Percentiles rank a stretch among this genome's conserved stretches.
Evolutionary conservation across 2,329 filamentous ascomycete genomes (phyloP).

Genomic region (Pseudodiploospora longispora): DNA sequence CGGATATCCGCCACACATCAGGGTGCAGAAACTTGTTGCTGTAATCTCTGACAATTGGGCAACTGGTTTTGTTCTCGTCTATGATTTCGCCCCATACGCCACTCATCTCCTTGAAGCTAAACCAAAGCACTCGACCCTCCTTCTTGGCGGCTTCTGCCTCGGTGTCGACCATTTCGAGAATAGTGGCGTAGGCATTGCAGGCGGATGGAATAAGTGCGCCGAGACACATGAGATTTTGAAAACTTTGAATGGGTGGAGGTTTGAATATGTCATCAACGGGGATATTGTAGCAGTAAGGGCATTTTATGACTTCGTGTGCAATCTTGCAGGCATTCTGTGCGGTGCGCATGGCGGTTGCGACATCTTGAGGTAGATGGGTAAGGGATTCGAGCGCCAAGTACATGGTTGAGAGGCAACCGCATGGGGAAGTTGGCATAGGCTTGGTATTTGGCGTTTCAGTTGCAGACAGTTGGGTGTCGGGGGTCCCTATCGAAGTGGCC

Average conservation of each 20-base stretch:
- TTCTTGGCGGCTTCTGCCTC: conserved; percentile 37
- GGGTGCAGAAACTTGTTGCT: conserved; percentile 41
- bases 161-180: conserved; percentile 47
- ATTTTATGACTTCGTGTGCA: conserved; percentile 45
- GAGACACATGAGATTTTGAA: conserved; percentile 53
- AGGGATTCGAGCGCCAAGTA: conserved; percentile 45
- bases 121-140: conserved; percentile 33
- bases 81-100: conserved; percentile 37
- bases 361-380: conserved; percentile 35
- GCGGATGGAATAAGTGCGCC: conserved; percentile 49
- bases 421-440: conserved; percentile 25
- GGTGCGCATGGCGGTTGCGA: conserved; percentile 38
- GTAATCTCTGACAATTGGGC: conserved; percentile 18
- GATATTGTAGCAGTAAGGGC: conserved; percentile 38
- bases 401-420: conserved; percentile 41
- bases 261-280: conserved; percentile 24
- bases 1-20: conserved; percentile 43
- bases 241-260: conserved; percentile 37
- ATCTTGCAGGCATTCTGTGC: conserved; percentile 39
- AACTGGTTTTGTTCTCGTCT: conserved; percentile 17
- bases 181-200: conserved; percentile 47
- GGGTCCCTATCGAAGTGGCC: too few relatives aligned
- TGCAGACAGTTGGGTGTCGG: too few relatives aligned
- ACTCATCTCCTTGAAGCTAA: conserved; percentile 39
- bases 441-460: conserved; percentile 6